phyloP scores from a whole-genome alignment of 163 green algal genomes.

The Scenedesmus sp. region DNA sequence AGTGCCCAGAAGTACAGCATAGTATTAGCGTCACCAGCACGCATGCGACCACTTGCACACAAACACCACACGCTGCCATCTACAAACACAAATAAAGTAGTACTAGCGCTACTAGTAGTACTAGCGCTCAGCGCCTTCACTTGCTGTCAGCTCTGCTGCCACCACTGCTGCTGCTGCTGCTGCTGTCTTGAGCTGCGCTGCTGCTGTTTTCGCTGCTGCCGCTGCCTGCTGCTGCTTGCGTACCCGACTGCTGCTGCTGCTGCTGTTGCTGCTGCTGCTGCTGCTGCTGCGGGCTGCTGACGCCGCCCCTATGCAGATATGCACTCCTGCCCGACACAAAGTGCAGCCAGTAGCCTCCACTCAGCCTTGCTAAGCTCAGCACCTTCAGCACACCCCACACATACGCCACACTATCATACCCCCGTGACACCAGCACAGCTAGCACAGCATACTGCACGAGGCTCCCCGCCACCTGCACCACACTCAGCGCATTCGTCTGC shows the following conservation, averaged over 20 bases:
- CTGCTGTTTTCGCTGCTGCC: background rate
- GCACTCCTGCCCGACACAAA: conserved; percentile 46
- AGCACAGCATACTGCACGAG: conserved; percentile 27
- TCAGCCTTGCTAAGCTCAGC: conserved; percentile 29
- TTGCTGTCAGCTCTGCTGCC: background rate
- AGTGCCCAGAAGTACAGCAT: too few species aligned
- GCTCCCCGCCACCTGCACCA: conserved; percentile 51
- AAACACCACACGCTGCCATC: too few species aligned
- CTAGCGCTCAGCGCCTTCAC: background rate
- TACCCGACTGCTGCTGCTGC: background rate
- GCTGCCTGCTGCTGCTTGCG: background rate
- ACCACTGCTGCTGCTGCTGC: background rate
- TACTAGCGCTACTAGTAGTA: background rate
- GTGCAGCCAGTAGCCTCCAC: conserved; percentile 27
- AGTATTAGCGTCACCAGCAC: too few species aligned
- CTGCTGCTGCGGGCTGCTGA: background rate
- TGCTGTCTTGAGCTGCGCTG: background rate
- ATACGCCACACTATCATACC: conserved; percentile 6
- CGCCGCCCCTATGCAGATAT: background rate
- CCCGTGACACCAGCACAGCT: background rate
- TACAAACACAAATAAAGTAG: too few species aligned
- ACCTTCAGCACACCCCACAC: conserved; percentile 56
- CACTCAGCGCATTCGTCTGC: conserved; percentile 64
- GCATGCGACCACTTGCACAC: too few species aligned
- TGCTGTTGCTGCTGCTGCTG: conserved; percentile 31